These are phyloP conservation scores for Colletotrichum cereale DNA, from an alignment of 2,329 filamentous ascomycete species.

Conservation along the genomic window DNA sequence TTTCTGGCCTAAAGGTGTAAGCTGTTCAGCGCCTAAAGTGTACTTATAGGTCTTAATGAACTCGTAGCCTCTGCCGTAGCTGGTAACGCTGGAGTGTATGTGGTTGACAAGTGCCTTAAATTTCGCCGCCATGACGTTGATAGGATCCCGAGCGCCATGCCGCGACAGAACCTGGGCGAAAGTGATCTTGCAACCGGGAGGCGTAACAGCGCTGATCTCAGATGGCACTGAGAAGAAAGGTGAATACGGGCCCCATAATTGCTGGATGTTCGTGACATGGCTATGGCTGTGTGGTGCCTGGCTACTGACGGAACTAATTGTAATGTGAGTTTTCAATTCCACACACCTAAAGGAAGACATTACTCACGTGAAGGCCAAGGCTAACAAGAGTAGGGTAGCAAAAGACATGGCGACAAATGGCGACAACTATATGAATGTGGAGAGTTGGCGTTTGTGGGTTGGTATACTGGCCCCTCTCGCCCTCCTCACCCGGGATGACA, in stretches of 20 bases:
- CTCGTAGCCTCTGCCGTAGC: conserved; percentile 72
- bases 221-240: conserved; percentile 84
- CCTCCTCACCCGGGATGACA: conserved; percentile 43
- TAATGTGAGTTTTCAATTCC: too few species aligned
- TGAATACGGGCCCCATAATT: too few species aligned
- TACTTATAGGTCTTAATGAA: conserved; percentile 83
- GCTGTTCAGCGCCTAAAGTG: conserved; percentile 75
- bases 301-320: too few species aligned
- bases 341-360: too few species aligned
- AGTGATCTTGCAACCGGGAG: conserved; percentile 77
- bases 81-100: conserved; percentile 69
- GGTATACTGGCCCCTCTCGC: too few species aligned
- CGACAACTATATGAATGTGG: too few species aligned
- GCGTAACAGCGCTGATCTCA: conserved; percentile 70
- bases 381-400: too few species aligned
- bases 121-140: conserved; percentile 70
- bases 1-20: conserved; percentile 75
- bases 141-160: conserved; percentile 88
- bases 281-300: too few species aligned
- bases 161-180: conserved; percentile 87
- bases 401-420: too few species aligned
- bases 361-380: too few species aligned
- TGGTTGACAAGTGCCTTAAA: conserved; percentile 75
- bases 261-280: too few species aligned
- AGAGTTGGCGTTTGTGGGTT: too few species aligned